These are phyloP conservation scores for Parachlorella kessleri DNA, from an alignment of 139 green algal species.

Conservation along the genomic window DNA sequence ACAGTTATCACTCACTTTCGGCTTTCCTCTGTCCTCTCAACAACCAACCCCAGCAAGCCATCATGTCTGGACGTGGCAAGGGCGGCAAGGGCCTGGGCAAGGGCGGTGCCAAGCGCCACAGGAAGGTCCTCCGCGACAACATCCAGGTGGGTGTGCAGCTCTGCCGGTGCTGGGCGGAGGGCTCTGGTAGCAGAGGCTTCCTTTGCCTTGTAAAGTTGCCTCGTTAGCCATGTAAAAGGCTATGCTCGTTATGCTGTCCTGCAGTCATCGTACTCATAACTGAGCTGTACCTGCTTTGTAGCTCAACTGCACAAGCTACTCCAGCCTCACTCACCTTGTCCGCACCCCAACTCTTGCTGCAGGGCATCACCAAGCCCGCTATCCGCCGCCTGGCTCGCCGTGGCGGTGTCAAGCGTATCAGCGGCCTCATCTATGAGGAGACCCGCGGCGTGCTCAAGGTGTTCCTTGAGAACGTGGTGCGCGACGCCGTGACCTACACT, in stretches of 20 bases:
- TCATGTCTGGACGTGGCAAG: slow-evolving; percentile 95
- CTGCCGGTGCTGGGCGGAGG: no score
- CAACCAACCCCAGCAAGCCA: no score
- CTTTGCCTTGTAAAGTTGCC: no score
- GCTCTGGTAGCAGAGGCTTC: no score
- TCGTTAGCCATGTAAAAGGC: no score
- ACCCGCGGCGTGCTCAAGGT: slow-evolving; percentile 60
- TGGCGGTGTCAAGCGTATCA: slow-evolving; percentile 83
- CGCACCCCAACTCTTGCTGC: slow-evolving; percentile 75
- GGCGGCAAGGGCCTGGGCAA: slow-evolving; percentile 95
- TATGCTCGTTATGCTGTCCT: no score
- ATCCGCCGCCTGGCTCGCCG: slow-evolving; percentile 84
- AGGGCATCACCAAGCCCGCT: slow-evolving; percentile 92
- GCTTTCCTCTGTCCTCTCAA: no score
- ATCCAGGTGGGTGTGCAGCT: no score
- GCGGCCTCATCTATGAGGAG: slow-evolving; percentile 92
- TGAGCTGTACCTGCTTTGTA: not conserved
- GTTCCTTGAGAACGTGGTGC: slow-evolving; percentile 48
- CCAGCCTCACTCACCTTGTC: slow-evolving; percentile 73
- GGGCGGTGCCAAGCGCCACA: slow-evolving; percentile 88
- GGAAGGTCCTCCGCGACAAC: slow-evolving; percentile 85
- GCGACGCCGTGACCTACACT: slow-evolving; percentile 41
- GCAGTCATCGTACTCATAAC: not conserved
- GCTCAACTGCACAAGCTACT: not conserved
- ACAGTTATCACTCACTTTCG: no score